A percentile compares a stretch with the other conserved stretches of the same genome.
phyloP scores from a whole-genome alignment of 305 asterid genomes.

The Solanum hybrid region DNA sequence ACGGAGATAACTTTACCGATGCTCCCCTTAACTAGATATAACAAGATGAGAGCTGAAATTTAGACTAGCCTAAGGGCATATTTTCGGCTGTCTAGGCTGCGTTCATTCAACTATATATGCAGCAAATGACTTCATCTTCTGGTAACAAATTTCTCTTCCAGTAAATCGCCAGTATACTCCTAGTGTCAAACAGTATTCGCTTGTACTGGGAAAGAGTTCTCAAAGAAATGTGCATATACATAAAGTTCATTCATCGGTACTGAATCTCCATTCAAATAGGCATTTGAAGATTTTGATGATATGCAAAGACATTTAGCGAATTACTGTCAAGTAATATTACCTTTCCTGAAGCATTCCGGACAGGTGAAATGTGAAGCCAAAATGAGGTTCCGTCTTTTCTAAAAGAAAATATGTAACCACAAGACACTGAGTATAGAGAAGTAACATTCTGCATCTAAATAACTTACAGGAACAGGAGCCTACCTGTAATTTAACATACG shows the following conservation, averaged over 20 bases:
- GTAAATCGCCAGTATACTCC: neutral
- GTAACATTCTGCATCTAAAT: neutral
- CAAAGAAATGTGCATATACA: neutral
- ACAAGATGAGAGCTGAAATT: neutral
- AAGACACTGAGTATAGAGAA: neutral
- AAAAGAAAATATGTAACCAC: conserved; percentile 16
- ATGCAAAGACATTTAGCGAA: neutral
- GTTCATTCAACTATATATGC: neutral
- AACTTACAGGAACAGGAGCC: neutral
- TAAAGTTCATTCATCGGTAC: neutral
- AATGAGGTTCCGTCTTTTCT: conserved; percentile 73
- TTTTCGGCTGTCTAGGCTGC: neutral
- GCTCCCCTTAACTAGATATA: neutral
- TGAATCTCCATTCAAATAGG: neutral
- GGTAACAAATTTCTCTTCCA: neutral
- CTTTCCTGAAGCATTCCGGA: conserved; percentile 87
- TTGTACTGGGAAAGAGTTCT: neutral
- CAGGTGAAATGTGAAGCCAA: conserved; percentile 97
- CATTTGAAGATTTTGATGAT: neutral
- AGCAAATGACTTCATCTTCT: neutral
- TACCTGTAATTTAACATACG: conserved; percentile 33
- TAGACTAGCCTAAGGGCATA: neutral
- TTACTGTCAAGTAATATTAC: conserved; percentile 23
- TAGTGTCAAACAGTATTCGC: neutral
- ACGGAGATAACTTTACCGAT: neutral